Base-by-base conservation (phyloP, 371 early-diverging fungal genomes). In the Saksenaea oblongispora region DNA sequence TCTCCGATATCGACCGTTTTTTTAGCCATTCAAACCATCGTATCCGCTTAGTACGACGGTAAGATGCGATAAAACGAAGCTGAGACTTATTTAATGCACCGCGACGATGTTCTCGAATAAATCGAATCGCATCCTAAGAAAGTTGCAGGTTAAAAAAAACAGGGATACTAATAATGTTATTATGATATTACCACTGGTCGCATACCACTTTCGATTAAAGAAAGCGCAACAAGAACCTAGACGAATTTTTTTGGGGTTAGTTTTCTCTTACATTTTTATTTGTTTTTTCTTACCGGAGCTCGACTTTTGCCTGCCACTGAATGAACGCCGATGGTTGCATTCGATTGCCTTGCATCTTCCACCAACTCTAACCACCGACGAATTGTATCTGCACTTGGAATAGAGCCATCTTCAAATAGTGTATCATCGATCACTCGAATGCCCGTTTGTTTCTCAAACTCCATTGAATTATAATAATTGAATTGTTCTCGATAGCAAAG, bases 301-400 rank as follows among this genome's bases (percentile, higher is more conserved):
- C 92, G 72, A 0, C 92, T 90, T 42, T 89, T 84, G 7, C 92
- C 92, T 37, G 85, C 80, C 26, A 90, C 82, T 61, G 90, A 91
- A 67, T 91, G 92, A 14, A 89, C 79, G 11, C 87, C 91, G 53
- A 90, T 73, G 11, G 80, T 74, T 8, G 62, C 64, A 17, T 65
- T 55, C 22, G 69, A 59, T 44, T 71, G 68, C 61, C 65, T 70
- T 8, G 76, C 76, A 4, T 70, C 61, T n/a, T 71, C 72, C 13
- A 69, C 72, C 34, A 81, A 56, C 15, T 72, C 63, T 34, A 80
- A 61, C 81, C 81, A 83, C 1, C 69, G 69, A 7, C 73, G 60
- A 26, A 81, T 70, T 2, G 75, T 70, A 14, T 76, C 73, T n/a
- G 63, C 63, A 54, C 69, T 67, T 0, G 84, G 84, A 24, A 81